Base-by-base conservation (phyloP, 2,329 filamentous ascomycete species). In the Ilyonectria mors-panacis region DNA sequence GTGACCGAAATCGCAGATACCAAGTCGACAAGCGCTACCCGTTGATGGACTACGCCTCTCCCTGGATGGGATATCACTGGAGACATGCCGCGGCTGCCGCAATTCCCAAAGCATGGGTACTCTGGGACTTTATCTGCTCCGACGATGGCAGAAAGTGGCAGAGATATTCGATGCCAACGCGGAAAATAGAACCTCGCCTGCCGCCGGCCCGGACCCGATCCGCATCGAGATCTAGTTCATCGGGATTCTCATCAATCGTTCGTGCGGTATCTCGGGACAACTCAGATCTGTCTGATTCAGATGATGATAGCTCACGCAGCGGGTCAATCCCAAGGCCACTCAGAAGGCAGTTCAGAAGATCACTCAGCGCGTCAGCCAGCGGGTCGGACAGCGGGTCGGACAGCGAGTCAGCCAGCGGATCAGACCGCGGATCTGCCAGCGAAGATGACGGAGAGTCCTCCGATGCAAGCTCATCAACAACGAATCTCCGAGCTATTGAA, bases 61-160 rank as follows among this genome's bases (percentile, higher is more conserved):
- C 28, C 17, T 72, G 63, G 63, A 55, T 73, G 54, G 55, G 63
- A 15, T 56, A 66, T 19, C 70, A 73, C 55, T 67, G 64, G 68
- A 69, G 53, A 39, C 48, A 69, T 13, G 54, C 70, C 42, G 65
- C 56, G 1, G 19, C 42, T 17, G 53, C 59, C 6, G 66, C 56
- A 3, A 26, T 48, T 15, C 59, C 59, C 13, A 60, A 62, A 8
- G 62, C 66, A 8, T 63, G 42, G 56, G 65, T 65, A 3, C 21
- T 73, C 13, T 73, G 71, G 71, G 59, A 66, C 13, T 73, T 73
- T 23, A 47, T 72, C 15, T 65, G 63, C 53, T 73, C 71, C 8
- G 47, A 70, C 8, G 53, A 64, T 4, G 71, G 68, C n/a, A 47
- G 58, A 17, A 65, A 69, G 17, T 68, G 66, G 70, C 51, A 59